These are phyloP conservation scores for Limnanthes douglasii DNA, from an alignment of 345 rosid species.

Conservation along the genomic window DNA sequence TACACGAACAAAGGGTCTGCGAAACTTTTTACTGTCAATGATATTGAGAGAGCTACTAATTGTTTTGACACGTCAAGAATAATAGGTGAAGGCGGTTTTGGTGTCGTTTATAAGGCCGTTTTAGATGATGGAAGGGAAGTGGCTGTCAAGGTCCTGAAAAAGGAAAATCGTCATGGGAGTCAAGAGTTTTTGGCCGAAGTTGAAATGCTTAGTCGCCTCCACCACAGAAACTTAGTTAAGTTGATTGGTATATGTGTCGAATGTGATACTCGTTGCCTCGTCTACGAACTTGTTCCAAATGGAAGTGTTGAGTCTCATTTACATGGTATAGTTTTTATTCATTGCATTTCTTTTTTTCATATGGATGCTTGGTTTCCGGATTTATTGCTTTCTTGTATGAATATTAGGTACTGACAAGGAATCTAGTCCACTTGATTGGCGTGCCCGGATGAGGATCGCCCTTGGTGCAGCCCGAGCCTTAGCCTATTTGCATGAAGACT, in stretches of 20 bases:
- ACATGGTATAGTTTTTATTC: slow-evolving; percentile 23
- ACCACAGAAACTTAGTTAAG: slow-evolving; percentile 60
- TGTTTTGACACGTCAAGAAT: slow-evolving; percentile 28
- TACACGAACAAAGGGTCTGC: slow-evolving; percentile 36
- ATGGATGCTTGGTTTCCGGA: background rate
- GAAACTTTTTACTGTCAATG: slow-evolving; percentile 28
- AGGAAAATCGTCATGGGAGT: slow-evolving; percentile 41
- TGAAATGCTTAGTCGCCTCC: slow-evolving; percentile 72
- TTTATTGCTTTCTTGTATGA: slow-evolving; percentile 2
- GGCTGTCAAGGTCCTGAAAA: slow-evolving; percentile 66
- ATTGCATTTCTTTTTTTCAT: background rate
- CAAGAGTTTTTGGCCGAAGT: slow-evolving; percentile 66
- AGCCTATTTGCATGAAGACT: slow-evolving; percentile 75
- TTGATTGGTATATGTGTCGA: slow-evolving; percentile 48
- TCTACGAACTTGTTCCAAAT: slow-evolving; percentile 57
- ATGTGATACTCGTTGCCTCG: slow-evolving; percentile 31
- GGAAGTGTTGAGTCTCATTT: slow-evolving; percentile 65
- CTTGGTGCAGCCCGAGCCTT: slow-evolving; percentile 72
- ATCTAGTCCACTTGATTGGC: slow-evolving; percentile 45
- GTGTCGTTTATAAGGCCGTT: slow-evolving; percentile 40
- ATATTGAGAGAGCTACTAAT: slow-evolving; percentile 38
- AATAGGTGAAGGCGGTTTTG: slow-evolving; percentile 74
- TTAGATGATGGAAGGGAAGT: slow-evolving; percentile 42
- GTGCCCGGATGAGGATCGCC: slow-evolving; percentile 57
- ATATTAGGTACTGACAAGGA: slow-evolving; percentile 37